phyloP scores from a whole-genome alignment of 805 yeast species.

The Yamadazyma olivae region DNA sequence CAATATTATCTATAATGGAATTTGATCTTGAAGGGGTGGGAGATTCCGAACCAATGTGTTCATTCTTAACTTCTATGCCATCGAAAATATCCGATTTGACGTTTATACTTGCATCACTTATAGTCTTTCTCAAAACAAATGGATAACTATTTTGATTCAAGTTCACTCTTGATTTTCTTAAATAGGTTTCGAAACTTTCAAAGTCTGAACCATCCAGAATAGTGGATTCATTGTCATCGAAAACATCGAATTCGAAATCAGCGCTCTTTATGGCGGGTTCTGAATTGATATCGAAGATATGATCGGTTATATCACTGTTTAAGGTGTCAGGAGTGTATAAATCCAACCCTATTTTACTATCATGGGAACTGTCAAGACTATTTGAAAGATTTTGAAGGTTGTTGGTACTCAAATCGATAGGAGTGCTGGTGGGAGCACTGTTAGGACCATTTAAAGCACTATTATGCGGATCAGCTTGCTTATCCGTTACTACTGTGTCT shows the following conservation, averaged over 20 bases:
- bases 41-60: not conserved
- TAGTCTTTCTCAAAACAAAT: conserved; percentile 20
- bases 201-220: conserved; percentile 7
- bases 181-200: conserved; percentile 24
- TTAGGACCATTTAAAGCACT: not conserved
- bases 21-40: not conserved
- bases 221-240: conserved; percentile 13
- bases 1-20: conserved; percentile 32
- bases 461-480: not conserved
- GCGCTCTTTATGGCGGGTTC: not conserved
- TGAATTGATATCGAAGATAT: conserved; percentile 4
- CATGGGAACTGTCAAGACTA: not conserved
- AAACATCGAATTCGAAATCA: conserved; percentile 1
- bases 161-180: conserved; percentile 32
- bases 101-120: conserved; percentile 12
- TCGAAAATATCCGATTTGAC: conserved; percentile 4
- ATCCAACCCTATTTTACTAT: not conserved
- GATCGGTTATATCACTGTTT: conserved; percentile 9
- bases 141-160: conserved; percentile 16
- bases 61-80: conserved; percentile 3
- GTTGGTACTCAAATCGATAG: not conserved
- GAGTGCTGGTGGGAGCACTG: not conserved
- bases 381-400: not conserved
- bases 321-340: not conserved
- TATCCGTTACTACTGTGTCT: not conserved